Evolutionary conservation across 1,284 basidiomycete genomes (phyloP).

Genomic region (Cutaneotrichosporon dermatis): DNA sequence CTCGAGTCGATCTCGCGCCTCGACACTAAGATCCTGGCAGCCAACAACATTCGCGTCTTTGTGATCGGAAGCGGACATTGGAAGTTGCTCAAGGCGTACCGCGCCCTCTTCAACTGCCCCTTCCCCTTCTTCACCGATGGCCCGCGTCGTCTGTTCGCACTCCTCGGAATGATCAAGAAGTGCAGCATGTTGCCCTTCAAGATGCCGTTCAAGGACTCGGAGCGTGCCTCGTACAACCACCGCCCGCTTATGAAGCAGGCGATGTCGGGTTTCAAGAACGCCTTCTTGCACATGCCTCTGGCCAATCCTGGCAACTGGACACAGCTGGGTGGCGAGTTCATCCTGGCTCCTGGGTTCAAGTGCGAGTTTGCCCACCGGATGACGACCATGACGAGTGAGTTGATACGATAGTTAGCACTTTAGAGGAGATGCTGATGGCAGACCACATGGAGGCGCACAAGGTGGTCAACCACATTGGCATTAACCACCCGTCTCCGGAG

Average conservation of each 20-base stretch:
- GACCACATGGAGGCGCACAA: constrained; percentile 48
- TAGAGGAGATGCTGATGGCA: constrained; percentile 1
- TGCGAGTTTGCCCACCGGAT: constrained; percentile 49
- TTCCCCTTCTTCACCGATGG: constrained; percentile 47
- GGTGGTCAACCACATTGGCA: constrained; percentile 4
- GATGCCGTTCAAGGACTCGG: not conserved
- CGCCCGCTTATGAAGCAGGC: constrained; percentile 1
- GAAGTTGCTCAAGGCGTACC: constrained; percentile 46
- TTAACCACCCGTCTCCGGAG: not conserved
- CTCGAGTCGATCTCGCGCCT: constrained; percentile 38
- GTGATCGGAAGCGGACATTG: constrained; percentile 45
- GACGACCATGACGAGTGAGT: constrained; percentile 42
- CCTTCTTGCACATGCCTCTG: constrained; percentile 36
- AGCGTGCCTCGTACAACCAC: constrained; percentile 2
- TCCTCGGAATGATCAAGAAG: constrained; percentile 40
- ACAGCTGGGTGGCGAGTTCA: constrained; percentile 49
- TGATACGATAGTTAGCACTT: too few relatives aligned
- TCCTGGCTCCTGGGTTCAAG: constrained; percentile 35
- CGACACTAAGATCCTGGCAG: constrained; percentile 35
- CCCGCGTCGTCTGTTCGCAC: constrained; percentile 33
- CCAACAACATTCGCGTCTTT: constrained; percentile 37
- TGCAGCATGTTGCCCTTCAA: constrained; percentile 43
- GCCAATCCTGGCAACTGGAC: constrained; percentile 39
- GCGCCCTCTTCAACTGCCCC: constrained; percentile 43
- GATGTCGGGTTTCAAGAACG: constrained; percentile 36